phyloP scores from a whole-genome alignment of 148 eudicot genomes.

The Nepenthes mirabilis region DNA sequence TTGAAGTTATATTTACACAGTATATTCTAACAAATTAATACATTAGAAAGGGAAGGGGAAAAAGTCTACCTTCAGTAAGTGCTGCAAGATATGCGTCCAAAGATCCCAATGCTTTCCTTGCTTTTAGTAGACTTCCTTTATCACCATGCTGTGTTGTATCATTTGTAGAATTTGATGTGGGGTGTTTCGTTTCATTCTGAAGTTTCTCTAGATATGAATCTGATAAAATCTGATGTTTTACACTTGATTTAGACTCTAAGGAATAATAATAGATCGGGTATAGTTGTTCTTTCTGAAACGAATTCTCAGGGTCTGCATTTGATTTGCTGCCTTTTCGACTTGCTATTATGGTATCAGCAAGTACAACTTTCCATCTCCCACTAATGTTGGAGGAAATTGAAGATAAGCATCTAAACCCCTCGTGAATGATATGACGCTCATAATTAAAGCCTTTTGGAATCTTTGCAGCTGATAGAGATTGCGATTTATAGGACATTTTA shows the following conservation, averaged over 20 bases:
- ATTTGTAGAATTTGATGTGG: conserved; percentile 10
- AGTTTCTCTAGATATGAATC: conserved; percentile 41
- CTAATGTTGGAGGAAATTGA: conserved; percentile 4
- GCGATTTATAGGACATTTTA: conserved; percentile 16
- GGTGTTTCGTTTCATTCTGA: conserved; percentile 12
- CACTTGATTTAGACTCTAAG: conserved; percentile 17
- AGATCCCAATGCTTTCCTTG: conserved; percentile 19
- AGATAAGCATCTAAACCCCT: conserved; percentile 9
- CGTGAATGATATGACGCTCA: conserved; percentile 12
- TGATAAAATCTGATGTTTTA: conserved; percentile 34
- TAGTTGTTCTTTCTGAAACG: conserved; percentile 6
- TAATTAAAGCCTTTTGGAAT: conserved; percentile 14
- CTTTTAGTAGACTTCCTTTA: conserved; percentile 13
- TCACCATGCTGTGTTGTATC: conserved; percentile 10
- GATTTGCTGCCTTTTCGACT: conserved; percentile 3
- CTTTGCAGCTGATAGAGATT: conserved; percentile 2
- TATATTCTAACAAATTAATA: neutral
- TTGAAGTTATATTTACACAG: neutral
- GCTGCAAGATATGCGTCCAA: conserved; percentile 27
- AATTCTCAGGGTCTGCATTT: neutral
- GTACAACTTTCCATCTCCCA: conserved; percentile 8
- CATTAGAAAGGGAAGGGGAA: neutral
- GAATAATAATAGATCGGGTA: conserved; percentile 14
- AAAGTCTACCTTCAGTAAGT: conserved; percentile 23
- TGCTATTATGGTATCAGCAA: conserved; percentile 1